Evolutionary conservation across 2,329 filamentous ascomycete genomes (phyloP).

Genomic region (Xylaria sp.): DNA sequence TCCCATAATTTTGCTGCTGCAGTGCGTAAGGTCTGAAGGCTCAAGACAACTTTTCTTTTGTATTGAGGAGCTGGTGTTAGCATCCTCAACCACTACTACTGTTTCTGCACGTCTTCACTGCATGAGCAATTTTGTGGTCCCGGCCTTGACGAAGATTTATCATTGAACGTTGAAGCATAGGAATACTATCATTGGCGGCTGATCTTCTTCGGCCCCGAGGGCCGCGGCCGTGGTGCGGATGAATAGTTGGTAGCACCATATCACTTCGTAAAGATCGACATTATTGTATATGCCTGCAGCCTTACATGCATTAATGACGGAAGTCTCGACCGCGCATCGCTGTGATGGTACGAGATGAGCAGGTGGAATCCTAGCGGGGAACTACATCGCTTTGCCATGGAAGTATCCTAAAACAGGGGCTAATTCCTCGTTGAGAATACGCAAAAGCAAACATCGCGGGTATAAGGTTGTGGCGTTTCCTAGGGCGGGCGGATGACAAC

Average conservation of each 20-base stretch:
- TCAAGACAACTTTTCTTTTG: too few species aligned
- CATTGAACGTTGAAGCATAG: not conserved
- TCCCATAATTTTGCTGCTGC: too few species aligned
- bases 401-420: too few species aligned
- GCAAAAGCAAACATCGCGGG: not conserved
- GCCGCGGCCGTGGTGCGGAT: not conserved
- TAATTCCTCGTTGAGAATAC: too few species aligned
- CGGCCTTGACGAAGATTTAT: not conserved
- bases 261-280: not conserved
- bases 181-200: constrained; percentile 12
- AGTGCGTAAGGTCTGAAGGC: too few species aligned
- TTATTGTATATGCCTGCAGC: not conserved
- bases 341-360: too few species aligned
- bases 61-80: too few species aligned
- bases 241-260: not conserved
- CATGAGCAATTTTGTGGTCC: not conserved
- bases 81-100: not conserved
- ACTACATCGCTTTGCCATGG: too few species aligned
- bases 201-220: constrained; percentile 2
- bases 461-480: not conserved
- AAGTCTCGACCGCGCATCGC: too few species aligned
- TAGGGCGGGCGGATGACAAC: not conserved
- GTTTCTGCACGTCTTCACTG: not conserved
- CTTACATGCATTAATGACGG: constrained; percentile 2
- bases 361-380: too few species aligned